phyloP scores from a whole-genome alignment of 495 filamentous ascomycete genomes.

The Pyrenula aspistea region DNA sequence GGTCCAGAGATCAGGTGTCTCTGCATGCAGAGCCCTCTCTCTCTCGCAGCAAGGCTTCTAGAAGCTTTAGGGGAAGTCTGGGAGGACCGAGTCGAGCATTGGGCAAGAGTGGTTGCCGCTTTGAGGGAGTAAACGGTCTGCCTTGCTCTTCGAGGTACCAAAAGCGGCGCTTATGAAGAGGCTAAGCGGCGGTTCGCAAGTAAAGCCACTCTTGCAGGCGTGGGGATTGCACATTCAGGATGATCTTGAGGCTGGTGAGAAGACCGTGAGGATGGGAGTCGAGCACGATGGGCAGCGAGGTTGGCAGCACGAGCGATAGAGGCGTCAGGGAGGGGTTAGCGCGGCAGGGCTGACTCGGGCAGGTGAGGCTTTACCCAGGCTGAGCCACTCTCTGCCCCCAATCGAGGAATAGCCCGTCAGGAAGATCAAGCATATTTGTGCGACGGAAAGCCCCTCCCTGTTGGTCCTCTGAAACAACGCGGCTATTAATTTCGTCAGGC shows the following conservation, averaged over 20 bases:
- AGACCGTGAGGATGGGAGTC: neutral
- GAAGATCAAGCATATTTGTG: neutral
- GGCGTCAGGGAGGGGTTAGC: too few relatives aligned
- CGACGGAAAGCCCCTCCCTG: neutral
- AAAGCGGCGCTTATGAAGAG: neutral
- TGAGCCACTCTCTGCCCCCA: neutral
- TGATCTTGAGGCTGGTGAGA: neutral
- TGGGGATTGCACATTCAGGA: too few relatives aligned
- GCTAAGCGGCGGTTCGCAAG: neutral
- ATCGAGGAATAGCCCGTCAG: neutral
- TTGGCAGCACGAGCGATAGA: neutral
- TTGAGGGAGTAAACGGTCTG: neutral
- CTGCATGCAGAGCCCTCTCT: neutral
- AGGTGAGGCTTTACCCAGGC: neutral
- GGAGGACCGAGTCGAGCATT: neutral
- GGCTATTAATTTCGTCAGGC: too few relatives aligned
- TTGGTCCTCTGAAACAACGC: too few relatives aligned
- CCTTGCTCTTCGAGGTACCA: too few relatives aligned
- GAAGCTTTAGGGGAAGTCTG: neutral
- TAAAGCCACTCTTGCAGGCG: neutral
- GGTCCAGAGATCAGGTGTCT: neutral
- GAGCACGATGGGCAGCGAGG: neutral
- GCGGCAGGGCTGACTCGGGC: neutral
- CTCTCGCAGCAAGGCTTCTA: neutral
- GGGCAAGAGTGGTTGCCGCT: neutral